Evolutionary conservation across 192 early-diverging fungal species (phyloP).

Genomic region (Dissophora globulifera): DNA sequence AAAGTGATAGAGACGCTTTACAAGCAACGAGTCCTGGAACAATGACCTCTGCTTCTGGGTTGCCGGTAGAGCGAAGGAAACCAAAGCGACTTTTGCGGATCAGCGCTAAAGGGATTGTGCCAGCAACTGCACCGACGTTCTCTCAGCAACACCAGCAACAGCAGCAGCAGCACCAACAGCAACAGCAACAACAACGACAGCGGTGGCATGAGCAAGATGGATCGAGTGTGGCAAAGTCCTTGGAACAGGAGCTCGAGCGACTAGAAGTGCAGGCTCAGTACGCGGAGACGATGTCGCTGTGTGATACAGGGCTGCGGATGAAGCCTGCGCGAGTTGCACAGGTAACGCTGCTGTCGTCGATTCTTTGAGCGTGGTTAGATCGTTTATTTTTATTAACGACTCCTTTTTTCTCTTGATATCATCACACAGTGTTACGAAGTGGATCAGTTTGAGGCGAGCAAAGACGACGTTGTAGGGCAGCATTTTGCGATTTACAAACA

Average conservation of each 20-base stretch:
- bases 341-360: no score
- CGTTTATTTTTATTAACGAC: not conserved
- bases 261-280: slow-evolving; percentile 36
- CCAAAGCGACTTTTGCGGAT: slow-evolving; percentile 38
- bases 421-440: slow-evolving; percentile 27
- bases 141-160: no score
- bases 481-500: slow-evolving; percentile 26
- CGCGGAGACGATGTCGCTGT: slow-evolving; percentile 40
- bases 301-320: slow-evolving; percentile 40
- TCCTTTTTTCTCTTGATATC: not conserved
- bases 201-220: not conserved
- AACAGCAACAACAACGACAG: no score
- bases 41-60: not conserved
- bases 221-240: not conserved
- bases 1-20: not conserved
- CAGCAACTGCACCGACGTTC: slow-evolving; percentile 17
- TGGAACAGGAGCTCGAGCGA: slow-evolving; percentile 16
- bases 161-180: no score
- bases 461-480: slow-evolving; percentile 39
- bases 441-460: slow-evolving; percentile 33
- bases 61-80: slow-evolving; percentile 20
- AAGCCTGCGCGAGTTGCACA: slow-evolving; percentile 16
- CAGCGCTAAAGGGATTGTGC: slow-evolving; percentile 39
- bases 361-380: no score
- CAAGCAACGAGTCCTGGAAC: no score